These are phyloP conservation scores for Aspergillus puulaauensis DNA, from an alignment of 2,329 filamentous ascomycete species.

Conservation along the genomic window DNA sequence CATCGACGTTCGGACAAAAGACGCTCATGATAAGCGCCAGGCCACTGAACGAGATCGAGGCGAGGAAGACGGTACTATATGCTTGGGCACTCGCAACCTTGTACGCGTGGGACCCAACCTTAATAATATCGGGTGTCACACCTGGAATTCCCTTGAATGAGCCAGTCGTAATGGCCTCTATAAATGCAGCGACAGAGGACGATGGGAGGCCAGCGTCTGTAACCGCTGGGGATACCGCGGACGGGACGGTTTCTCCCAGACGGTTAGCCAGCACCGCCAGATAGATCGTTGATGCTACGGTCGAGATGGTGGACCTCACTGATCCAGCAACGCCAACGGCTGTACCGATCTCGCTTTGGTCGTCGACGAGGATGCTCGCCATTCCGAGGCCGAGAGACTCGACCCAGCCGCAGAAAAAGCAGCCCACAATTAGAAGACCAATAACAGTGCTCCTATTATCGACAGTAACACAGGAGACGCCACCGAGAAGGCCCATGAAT, in stretches of 20 bases:
- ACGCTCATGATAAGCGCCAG: no score
- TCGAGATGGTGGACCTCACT: not conserved
- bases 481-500: not conserved
- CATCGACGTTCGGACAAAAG: no score
- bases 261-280: not conserved
- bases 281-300: not conserved
- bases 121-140: not conserved
- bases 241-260: not conserved
- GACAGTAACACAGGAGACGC: not conserved
- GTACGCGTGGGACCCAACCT: not conserved
- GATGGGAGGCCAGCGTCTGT: not conserved
- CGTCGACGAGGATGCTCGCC: not conserved
- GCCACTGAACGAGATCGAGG: not conserved
- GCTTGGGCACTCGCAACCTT: not conserved
- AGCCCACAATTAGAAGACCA: not conserved
- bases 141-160: not conserved
- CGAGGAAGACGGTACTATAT: not conserved
- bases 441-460: not conserved
- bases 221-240: not conserved
- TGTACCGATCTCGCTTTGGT: not conserved
- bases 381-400: not conserved
- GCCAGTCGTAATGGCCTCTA: not conserved
- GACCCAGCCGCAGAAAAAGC: not conserved
- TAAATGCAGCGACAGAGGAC: not conserved
- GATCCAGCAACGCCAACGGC: not conserved